Conservation (phyloP, 768 basidiomycete species). For the Lactarius akahatsu region DNA sequence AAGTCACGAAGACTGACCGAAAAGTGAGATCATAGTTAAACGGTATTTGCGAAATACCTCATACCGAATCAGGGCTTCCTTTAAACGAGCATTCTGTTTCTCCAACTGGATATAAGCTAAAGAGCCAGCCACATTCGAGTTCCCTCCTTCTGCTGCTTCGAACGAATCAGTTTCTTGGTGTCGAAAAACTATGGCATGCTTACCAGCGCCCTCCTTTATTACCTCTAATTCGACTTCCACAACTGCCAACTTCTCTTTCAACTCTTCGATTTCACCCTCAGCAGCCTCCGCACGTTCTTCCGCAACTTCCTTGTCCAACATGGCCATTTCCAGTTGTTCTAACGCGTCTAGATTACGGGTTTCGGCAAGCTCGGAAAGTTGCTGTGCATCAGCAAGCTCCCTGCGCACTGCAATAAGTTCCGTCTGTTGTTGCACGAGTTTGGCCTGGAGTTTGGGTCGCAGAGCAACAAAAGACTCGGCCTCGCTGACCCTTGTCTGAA, state of each 20-base stretch:
- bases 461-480: slow-evolving; percentile 80
- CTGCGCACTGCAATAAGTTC: slow-evolving; percentile 76
- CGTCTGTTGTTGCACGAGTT: slow-evolving; percentile 75
- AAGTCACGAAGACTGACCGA: slow-evolving; percentile 75
- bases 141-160: slow-evolving; percentile 35
- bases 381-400: slow-evolving; percentile 72
- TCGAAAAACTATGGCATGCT: slow-evolving; percentile 4
- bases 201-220: slow-evolving; percentile 56
- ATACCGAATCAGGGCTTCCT: slow-evolving; percentile 88
- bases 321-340: slow-evolving; percentile 92
- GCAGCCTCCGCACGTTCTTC: slow-evolving; percentile 87
- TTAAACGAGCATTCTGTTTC: slow-evolving; percentile 93
- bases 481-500: slow-evolving; percentile 82
- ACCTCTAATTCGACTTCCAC: slow-evolving; percentile 83
- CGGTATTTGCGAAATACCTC: slow-evolving; percentile 28
- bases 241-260: slow-evolving; percentile 75
- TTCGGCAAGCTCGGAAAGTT: slow-evolving; percentile 71
- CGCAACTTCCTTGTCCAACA: slow-evolving; percentile 94
- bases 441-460: slow-evolving; percentile 88
- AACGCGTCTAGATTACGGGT: slow-evolving; percentile 70
- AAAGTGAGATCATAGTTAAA: slow-evolving; percentile 11
- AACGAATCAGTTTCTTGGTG: slow-evolving; percentile 6
- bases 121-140: slow-evolving; percentile 50
- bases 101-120: slow-evolving; percentile 83
- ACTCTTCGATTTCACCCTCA: slow-evolving; percentile 72